Conservation (phyloP, 192 early-diverging fungal species). For the Coemansia sp. region DNA sequence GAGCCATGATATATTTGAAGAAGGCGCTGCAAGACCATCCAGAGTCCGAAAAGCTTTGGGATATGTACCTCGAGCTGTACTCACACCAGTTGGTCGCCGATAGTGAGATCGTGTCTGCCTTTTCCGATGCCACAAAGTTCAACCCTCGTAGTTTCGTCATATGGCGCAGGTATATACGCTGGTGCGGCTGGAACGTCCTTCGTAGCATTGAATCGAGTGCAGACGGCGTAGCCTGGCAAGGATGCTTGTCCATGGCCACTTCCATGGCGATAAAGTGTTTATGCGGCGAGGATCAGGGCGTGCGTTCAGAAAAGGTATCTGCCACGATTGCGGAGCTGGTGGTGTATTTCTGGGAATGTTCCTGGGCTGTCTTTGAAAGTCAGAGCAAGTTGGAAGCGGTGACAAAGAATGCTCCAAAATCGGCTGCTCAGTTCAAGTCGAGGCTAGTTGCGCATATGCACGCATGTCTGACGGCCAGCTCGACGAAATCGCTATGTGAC, state of each 20-base stretch:
- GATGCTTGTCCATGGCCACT: slow-evolving; percentile 17
- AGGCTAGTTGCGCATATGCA: slow-evolving; percentile 22
- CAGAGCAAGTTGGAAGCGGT: slow-evolving; percentile 1
- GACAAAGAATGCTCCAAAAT: background rate
- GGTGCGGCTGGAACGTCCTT: slow-evolving; percentile 30
- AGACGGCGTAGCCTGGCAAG: slow-evolving; percentile 13
- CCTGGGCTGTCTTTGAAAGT: slow-evolving; percentile 9
- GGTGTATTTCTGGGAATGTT: slow-evolving; percentile 27
- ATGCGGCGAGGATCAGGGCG: background rate
- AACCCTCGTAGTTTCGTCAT: slow-evolving; percentile 23
- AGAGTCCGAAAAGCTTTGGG: slow-evolving; percentile 41
- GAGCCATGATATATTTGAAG: slow-evolving; percentile 16
- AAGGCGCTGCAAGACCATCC: slow-evolving; percentile 24
- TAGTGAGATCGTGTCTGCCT: slow-evolving; percentile 26
- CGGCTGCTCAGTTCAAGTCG: slow-evolving; percentile 11
- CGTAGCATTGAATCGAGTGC: slow-evolving; percentile 1
- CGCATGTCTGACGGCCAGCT: slow-evolving; percentile 16
- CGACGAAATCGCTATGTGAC: slow-evolving; percentile 6
- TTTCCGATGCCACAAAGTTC: slow-evolving; percentile 39
- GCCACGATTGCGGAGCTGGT: slow-evolving; percentile 28
- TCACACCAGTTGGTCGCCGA: slow-evolving; percentile 17
- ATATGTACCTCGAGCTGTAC: slow-evolving; percentile 44
- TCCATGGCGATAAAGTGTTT: slow-evolving; percentile 24
- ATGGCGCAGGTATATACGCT: slow-evolving; percentile 37
- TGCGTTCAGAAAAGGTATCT: slow-evolving; percentile 15